Evolutionary conservation across 805 yeast species (phyloP).

Genomic region (Metschnikowia santaceciliae): DNA sequence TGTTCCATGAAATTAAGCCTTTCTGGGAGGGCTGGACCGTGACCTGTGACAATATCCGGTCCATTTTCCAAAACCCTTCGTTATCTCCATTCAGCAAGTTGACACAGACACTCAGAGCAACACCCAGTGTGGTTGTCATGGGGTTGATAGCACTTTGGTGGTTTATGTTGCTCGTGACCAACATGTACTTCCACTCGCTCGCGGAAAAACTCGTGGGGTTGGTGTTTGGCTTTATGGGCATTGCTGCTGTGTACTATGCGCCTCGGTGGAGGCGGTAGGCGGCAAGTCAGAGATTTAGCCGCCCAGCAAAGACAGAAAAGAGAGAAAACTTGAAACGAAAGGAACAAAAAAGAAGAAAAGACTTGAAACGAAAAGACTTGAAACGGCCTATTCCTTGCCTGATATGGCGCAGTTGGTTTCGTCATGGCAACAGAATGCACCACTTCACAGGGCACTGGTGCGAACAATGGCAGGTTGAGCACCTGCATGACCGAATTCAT

Average conservation of each 20-base stretch:
- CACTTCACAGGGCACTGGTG: background rate
- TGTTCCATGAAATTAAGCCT: conserved; percentile 59
- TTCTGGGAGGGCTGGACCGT: conserved; percentile 29
- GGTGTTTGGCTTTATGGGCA: conserved; percentile 54
- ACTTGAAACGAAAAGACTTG: too few species aligned
- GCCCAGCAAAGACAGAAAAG: too few species aligned
- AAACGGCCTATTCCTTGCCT: too few species aligned
- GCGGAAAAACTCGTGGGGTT: conserved; percentile 73
- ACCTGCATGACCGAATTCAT: background rate
- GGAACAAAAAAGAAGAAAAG: too few species aligned
- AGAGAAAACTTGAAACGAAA: too few species aligned
- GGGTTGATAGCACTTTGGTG: conserved; percentile 54
- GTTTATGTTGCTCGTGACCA: conserved; percentile 84
- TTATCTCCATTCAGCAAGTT: background rate
- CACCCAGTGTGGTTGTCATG: conserved; percentile 24
- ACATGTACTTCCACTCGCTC: conserved; percentile 78
- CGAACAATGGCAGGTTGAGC: background rate
- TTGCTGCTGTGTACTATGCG: conserved; percentile 41
- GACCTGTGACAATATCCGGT: background rate
- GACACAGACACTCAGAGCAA: background rate
- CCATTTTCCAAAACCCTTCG: background rate
- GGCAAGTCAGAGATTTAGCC: background rate
- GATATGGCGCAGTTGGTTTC: too few species aligned
- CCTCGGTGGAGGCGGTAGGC: conserved; percentile 23
- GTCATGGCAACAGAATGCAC: too few species aligned